Base-by-base conservation (phyloP, 164 flowering plant genomes). In the Vitis riparia region DNA sequence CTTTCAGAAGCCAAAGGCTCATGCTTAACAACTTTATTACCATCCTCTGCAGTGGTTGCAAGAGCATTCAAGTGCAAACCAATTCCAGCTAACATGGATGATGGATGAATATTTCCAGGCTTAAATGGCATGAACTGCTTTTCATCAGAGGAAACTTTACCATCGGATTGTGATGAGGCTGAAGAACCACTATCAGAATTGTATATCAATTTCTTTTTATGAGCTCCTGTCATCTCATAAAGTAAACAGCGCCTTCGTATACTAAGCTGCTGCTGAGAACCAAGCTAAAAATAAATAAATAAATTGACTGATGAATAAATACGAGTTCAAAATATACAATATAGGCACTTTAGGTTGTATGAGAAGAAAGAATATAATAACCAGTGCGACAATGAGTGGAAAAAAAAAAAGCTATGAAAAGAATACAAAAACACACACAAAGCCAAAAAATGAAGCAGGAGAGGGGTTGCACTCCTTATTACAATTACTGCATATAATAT, bases 21-120 rank as follows among this genome's bases (percentile, higher is more conserved):
- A 16, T 11, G 13, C 19, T 65, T n/a, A 15, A 66, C 10, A 51
- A 56, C 29, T 68, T 74, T 37, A 6, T 37, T 69, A 8, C 62
- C 59, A 56, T 61, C 61, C 13, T 48, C 49, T 66, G 61, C 60
- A 27, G 61, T 50, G 15, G 47, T 69, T 74, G 78, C 72, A 56
- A 81, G 75, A 61, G 80, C 69, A 74, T 81, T 81, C 77, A 81
- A 69, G 71, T 73, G 84, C 68, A 81, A 72, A 51, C 82, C 84
- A 66, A 74, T 69, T 11, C 79, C 70, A 32, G 78, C 50, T 19
- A 32, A 12, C 9, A 12, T 58, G n/a, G 71, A 51, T 27, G 55
- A 44, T 32, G 62, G 23, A 66, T 27, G 48, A 48, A 1, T 51
- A 55, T 29, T 56, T 29, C 44, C 59, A 5, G 2, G 29, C 60